Base-by-base conservation (phyloP, 192 early-diverging fungal species). In the Podila horticola region DNA sequence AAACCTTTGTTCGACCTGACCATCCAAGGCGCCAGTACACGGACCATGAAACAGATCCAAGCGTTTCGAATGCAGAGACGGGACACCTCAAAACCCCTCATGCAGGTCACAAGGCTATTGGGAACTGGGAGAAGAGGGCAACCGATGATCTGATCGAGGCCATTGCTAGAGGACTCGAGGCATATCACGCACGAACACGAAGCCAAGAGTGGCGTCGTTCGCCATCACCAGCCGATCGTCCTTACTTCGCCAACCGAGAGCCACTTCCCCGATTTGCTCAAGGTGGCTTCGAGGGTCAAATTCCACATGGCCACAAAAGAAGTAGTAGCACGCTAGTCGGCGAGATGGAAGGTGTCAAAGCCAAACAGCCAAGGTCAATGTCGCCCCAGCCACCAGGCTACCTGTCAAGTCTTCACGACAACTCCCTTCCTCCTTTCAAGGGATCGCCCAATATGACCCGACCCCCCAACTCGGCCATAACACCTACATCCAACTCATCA, bases 131-230 rank as follows among this genome's bases (percentile, higher is more conserved):
- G 10, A 34, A 17, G 49, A 15, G 29, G 26, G 41, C 55, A 31
- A 52, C 64, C 5, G 72, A 66, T 2, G 72, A 74, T 20, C 45
- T 74, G 58, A 67, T 74, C 30, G 64, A 55, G 15, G 31, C 50
- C 22, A 74, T 74, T 51, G 64, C 64, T 30, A 66, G 30, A 19
- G 64, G 72, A 20, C 48, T 74, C 13, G 72, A 74, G 31, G 64
- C 45, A 33, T 74, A 74, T 31, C 72, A 74, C 52, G 62, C 62
- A 34, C 69, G 69, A 33, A 17, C 50, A 58, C 71, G 52, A 19
- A 31, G 34, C 10, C 41, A 33, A 26, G 62, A 38, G 4, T 26
- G 34, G 9, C 34, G 33, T 24, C 8, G 34, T 1, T 34, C 62
- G 4, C 34, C 62, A 2, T n/a, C 36, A 15, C 10, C 33, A 64